Conservation (phyloP, 2,329 filamentous ascomycete species). For the Ophioceras dolichostomum region DNA sequence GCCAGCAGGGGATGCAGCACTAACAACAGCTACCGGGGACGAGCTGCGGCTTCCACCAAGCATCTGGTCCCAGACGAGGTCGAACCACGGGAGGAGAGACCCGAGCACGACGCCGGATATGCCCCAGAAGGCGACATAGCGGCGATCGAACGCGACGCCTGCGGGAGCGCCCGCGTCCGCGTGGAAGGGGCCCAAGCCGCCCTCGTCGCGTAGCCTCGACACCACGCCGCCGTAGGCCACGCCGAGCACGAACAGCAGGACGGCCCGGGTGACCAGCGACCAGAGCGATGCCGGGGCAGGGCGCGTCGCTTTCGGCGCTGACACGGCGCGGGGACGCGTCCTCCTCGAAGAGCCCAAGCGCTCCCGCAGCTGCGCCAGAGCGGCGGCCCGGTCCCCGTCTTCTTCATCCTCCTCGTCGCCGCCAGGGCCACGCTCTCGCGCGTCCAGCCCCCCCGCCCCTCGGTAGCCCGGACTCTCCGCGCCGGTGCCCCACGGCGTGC, state of each 20-base stretch:
- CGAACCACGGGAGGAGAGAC: constrained; percentile 71
- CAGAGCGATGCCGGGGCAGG: constrained; percentile 20
- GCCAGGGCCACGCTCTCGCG: constrained; percentile 1
- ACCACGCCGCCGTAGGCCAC: constrained; percentile 75
- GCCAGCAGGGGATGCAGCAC: constrained; percentile 18
- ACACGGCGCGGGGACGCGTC: constrained; percentile 2
- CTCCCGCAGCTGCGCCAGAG: background rate
- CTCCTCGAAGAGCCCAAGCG: no score
- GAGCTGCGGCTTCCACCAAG: constrained; percentile 16
- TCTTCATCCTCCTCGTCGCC: background rate
- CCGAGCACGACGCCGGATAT: constrained; percentile 66
- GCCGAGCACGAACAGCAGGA: constrained; percentile 66
- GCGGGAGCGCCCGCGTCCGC: constrained; percentile 17
- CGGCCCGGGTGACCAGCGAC: constrained; percentile 42
- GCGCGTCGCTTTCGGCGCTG: no score
- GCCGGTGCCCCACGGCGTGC: constrained; percentile 70
- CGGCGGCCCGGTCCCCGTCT: background rate
- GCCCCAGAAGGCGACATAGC: constrained; percentile 74
- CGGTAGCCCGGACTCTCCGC: constrained; percentile 51
- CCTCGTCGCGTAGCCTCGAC: constrained; percentile 62
- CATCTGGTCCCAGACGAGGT: constrained; percentile 56
- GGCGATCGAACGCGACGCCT: constrained; percentile 22
- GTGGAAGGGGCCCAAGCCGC: constrained; percentile 34
- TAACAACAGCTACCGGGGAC: background rate
- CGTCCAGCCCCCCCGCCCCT: constrained; percentile 5